A percentile compares a stretch with the other conserved stretches of the same genome.
phyloP scores from a whole-genome alignment of 345 rosid species.

The Erysimum cheiranthoides region DNA sequence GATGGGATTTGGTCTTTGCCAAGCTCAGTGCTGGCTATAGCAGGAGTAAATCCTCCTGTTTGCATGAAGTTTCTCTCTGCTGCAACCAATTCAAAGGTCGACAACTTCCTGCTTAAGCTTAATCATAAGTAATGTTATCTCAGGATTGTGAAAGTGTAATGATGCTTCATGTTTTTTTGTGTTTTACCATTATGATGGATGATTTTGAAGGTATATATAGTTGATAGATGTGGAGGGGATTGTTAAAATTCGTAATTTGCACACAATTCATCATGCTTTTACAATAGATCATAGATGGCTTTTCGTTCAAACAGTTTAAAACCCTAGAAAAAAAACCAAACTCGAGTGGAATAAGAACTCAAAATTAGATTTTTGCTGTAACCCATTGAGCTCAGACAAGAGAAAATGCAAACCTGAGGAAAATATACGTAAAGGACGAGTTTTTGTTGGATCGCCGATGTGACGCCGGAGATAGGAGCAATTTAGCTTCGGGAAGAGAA shows the following conservation, averaged over 20 bases:
- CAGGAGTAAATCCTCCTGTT: constrained; percentile 66
- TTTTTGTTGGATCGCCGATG: constrained; percentile 66
- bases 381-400: constrained; percentile 24
- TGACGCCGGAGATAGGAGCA: constrained; percentile 60
- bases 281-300: constrained; percentile 64
- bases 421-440: constrained; percentile 67
- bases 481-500: constrained; percentile 47
- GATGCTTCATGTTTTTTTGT: constrained; percentile 18
- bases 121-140: constrained; percentile 22
- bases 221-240: constrained; percentile 13
- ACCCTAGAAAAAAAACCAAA: constrained; percentile 14
- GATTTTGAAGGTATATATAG: constrained; percentile 32
- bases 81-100: constrained; percentile 57
- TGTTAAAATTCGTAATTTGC: background rate
- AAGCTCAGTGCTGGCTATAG: constrained; percentile 68
- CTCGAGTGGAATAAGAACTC: constrained; percentile 13
- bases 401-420: constrained; percentile 59
- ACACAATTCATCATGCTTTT: constrained; percentile 15
- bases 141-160: constrained; percentile 30
- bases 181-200: constrained; percentile 11
- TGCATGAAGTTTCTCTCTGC: constrained; percentile 85
- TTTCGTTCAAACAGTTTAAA: constrained; percentile 65
- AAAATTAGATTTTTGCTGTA: background rate
- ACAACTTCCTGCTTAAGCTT: constrained; percentile 39
- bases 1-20: constrained; percentile 86